These are phyloP conservation scores for Suillus tomentosus DNA, from an alignment of 768 basidiomycete genomes.

Conservation along the genomic window DNA sequence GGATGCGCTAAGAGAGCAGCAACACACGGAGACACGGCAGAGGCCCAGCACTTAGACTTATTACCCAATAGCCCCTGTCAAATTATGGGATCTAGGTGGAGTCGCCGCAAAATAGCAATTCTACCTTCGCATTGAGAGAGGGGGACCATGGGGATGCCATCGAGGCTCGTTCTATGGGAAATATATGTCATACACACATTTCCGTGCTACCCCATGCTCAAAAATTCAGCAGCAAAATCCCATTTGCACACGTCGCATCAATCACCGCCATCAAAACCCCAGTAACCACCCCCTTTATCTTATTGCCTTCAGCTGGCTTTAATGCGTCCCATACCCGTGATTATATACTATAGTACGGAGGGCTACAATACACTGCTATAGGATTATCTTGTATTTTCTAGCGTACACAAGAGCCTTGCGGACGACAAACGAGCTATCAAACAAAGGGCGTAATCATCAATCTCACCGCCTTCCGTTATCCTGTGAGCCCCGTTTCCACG, in stretches of 20 bases:
- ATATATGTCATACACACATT: not conserved
- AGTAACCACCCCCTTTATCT: not conserved
- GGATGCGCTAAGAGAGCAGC: not conserved
- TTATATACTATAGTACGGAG: not conserved
- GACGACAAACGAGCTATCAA: not conserved
- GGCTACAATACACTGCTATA: not conserved
- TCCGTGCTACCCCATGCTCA: not conserved
- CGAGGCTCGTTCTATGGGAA: not conserved
- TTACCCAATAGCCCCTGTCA: slow-evolving; percentile 6
- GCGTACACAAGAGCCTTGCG: not conserved
- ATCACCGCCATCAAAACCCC: not conserved
- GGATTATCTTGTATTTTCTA: not conserved
- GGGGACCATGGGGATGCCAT: not conserved
- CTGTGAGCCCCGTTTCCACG: slow-evolving; percentile 48
- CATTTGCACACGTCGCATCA: not conserved
- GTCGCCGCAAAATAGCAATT: not conserved
- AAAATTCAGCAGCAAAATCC: not conserved
- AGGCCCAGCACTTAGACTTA: not conserved
- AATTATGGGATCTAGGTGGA: not conserved
- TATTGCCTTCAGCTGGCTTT: not conserved
- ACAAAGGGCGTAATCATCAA: slow-evolving; percentile 1
- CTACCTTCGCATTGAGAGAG: slow-evolving; percentile 5
- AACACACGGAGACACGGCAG: not conserved
- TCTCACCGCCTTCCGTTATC: slow-evolving; percentile 19
- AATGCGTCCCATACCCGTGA: not conserved